phyloP scores from a whole-genome alignment of 495 filamentous ascomycete genomes.

The Neurospora hispaniola region DNA sequence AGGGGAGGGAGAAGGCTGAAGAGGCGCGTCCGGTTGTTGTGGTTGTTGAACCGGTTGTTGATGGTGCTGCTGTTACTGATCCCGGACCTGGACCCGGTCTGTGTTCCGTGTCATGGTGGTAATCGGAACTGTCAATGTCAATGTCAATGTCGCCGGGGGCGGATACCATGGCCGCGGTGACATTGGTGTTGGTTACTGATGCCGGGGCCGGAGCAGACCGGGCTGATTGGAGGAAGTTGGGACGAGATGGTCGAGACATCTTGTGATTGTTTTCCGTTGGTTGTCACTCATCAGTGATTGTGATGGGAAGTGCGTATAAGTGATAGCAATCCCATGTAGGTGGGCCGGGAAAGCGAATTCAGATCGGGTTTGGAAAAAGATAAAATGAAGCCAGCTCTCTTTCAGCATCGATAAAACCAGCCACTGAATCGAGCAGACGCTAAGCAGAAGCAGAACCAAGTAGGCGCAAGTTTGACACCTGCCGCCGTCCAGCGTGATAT shows the following conservation, averaged over 20 bases:
- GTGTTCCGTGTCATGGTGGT: background rate
- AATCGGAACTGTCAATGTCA: background rate
- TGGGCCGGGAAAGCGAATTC: background rate
- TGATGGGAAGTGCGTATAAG: background rate
- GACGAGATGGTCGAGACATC: background rate
- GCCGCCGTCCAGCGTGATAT: background rate
- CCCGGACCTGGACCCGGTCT: background rate
- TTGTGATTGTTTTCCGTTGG: background rate
- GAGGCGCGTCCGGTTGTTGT: background rate
- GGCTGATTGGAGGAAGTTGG: background rate
- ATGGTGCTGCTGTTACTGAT: background rate
- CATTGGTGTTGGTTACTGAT: conserved; percentile 7
- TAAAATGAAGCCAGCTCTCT: background rate
- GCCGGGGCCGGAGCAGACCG: conserved; percentile 3
- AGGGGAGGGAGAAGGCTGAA: background rate
- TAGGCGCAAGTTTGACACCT: background rate
- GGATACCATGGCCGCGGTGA: background rate
- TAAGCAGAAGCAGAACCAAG: background rate
- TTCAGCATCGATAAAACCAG: background rate
- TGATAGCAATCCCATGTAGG: background rate
- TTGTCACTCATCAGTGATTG: background rate
- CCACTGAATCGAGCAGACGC: background rate
- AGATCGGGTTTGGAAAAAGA: background rate
- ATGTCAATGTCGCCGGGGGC: background rate
- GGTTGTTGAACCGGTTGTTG: background rate